phyloP scores from a whole-genome alignment of 371 early-diverging fungal genomes.

The Apophysomyces trapeziformis region DNA sequence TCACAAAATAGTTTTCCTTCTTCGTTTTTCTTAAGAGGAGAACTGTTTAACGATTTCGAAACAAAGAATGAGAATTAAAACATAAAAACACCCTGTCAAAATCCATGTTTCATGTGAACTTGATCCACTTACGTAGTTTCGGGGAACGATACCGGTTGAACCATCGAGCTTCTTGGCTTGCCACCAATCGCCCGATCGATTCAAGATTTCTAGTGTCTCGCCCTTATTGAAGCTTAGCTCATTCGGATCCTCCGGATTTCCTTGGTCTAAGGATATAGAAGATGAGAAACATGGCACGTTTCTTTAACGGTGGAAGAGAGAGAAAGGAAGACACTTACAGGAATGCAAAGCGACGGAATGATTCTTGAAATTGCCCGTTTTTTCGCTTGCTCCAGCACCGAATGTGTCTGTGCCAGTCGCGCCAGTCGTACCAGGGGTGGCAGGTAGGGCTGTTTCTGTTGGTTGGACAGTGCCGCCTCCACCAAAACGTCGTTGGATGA shows the following conservation, averaged over 20 bases:
- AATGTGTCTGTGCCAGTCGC: constrained; percentile 8
- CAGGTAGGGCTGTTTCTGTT: constrained; percentile 16
- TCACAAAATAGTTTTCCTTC: too few relatives aligned
- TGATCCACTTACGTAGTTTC: constrained; percentile 74
- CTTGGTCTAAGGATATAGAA: constrained; percentile 58
- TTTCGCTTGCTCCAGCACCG: constrained; percentile 3
- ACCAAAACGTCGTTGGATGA: constrained; percentile 24
- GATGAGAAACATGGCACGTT: not conserved
- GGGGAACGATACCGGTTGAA: constrained; percentile 88
- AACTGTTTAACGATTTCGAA: constrained; percentile 9
- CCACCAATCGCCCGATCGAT: constrained; percentile 97
- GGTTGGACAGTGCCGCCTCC: constrained; percentile 4
- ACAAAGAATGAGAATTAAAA: constrained; percentile 10
- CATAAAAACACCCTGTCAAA: not conserved
- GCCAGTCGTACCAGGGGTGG: constrained; percentile 3
- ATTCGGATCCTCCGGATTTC: constrained; percentile 89
- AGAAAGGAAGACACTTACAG: constrained; percentile 27
- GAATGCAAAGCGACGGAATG: constrained; percentile 39
- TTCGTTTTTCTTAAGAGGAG: not conserved
- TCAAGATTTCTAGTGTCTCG: constrained; percentile 84
- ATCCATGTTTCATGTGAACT: not conserved
- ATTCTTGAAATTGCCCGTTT: constrained; percentile 8
- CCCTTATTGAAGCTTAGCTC: constrained; percentile 91
- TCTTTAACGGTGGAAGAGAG: not conserved
- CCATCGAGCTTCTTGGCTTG: constrained; percentile 86